Evolutionary conservation across 2,329 filamentous ascomycete genomes (phyloP).

Genomic region (Aspergillus ochraceus): DNA sequence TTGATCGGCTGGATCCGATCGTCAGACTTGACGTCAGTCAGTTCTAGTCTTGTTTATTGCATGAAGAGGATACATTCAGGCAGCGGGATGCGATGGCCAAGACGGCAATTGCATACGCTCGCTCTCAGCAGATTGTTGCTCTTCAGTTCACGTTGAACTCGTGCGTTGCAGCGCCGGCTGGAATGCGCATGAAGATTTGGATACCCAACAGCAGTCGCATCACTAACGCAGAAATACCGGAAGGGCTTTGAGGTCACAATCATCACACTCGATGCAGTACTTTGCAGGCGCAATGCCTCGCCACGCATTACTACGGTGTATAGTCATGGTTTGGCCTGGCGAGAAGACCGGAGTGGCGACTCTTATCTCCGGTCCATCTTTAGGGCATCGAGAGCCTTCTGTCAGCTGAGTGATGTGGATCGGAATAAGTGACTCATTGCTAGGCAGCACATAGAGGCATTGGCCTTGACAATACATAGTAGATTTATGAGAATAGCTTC

Average conservation of each 20-base stretch:
- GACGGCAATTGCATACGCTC: background rate
- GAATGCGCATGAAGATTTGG: background rate
- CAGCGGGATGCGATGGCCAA: no score
- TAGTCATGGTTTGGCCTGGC: background rate
- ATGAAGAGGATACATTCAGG: background rate
- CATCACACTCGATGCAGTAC: background rate
- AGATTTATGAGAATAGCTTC: background rate
- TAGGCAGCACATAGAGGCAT: background rate
- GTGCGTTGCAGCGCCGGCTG: background rate
- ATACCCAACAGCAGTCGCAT: background rate
- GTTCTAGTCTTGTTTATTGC: background rate
- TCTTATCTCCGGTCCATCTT: background rate
- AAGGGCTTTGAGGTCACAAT: background rate
- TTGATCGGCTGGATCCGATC: conserved; percentile 6
- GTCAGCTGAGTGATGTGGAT: background rate
- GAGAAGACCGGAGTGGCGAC: background rate
- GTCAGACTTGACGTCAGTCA: background rate
- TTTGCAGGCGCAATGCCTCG: background rate
- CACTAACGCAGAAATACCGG: background rate
- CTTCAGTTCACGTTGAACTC: background rate
- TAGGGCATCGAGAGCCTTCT: background rate
- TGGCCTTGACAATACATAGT: background rate
- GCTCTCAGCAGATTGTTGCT: background rate
- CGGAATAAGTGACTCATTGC: background rate
- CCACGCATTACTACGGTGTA: background rate